Percentiles rank a stretch among this genome's conserved stretches.
These are phyloP conservation scores for Delitschia confertaspora DNA, from an alignment of 495 filamentous ascomycete species.

Conservation along the genomic window DNA sequence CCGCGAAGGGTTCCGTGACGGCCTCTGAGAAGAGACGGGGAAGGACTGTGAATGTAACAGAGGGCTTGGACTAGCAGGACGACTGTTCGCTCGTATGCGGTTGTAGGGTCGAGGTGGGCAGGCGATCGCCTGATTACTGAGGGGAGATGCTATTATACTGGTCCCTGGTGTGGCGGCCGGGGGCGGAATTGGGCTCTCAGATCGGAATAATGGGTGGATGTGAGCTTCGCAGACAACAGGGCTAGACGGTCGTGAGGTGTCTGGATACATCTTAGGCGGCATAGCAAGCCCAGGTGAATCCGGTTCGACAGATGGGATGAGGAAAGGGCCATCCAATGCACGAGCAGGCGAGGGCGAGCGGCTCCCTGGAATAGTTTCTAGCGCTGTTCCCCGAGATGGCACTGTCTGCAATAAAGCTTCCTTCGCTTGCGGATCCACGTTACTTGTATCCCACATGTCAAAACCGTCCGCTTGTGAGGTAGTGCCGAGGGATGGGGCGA, in stretches of 20 bases:
- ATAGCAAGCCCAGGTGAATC: neutral
- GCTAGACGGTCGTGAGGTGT: constrained; percentile 23
- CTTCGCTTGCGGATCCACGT: constrained; percentile 49
- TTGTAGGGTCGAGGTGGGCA: constrained; percentile 44
- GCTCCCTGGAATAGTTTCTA: constrained; percentile 53
- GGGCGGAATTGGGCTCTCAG: constrained; percentile 61
- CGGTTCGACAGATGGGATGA: neutral
- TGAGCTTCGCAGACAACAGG: constrained; percentile 53
- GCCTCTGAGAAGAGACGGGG: constrained; percentile 31
- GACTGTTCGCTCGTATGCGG: constrained; percentile 55
- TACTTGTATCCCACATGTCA: constrained; percentile 60
- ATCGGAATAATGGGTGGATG: constrained; percentile 80
- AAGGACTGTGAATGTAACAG: constrained; percentile 44
- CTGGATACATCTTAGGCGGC: constrained; percentile 12
- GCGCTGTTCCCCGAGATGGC: constrained; percentile 38
- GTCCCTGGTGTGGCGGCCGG: constrained; percentile 60
- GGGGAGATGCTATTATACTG: constrained; percentile 59
- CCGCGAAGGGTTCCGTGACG: constrained; percentile 24
- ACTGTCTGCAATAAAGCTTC: constrained; percentile 46
- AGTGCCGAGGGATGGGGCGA: constrained; percentile 17
- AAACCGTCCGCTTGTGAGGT: constrained; percentile 44
- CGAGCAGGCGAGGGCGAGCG: constrained; percentile 39
- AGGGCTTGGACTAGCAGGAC: constrained; percentile 46
- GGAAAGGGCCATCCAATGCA: constrained; percentile 31
- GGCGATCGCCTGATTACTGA: constrained; percentile 58